phyloP scores from a whole-genome alignment of 2,329 filamentous ascomycete genomes.

The Talaromyces sp. region DNA sequence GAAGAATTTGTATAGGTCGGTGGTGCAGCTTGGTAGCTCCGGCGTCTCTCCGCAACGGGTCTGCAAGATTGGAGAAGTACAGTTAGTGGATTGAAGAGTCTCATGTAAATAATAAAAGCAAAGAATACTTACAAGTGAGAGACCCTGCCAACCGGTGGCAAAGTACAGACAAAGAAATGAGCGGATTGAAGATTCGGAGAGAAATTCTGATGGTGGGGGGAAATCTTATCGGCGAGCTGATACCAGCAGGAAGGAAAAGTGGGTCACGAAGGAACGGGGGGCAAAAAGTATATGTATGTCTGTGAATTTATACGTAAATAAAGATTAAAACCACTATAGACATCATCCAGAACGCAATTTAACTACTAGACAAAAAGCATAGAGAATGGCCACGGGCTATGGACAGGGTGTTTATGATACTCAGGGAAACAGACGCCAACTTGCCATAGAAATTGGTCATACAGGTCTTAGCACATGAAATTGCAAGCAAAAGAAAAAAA shows the following conservation, averaged over 20 bases:
- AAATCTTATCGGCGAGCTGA: conserved; percentile 18
- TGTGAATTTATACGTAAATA: not conserved
- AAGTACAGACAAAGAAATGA: not conserved
- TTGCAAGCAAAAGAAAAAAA: conserved; percentile 18
- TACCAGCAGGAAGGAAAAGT: conserved; percentile 16
- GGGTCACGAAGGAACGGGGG: conserved; percentile 5
- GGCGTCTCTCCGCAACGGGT: not conserved
- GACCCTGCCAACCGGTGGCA: too few species aligned
- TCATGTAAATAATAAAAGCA: too few species aligned
- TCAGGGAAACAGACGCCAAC: conserved; percentile 18
- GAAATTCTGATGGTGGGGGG: conserved; percentile 5
- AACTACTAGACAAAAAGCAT: conserved; percentile 10
- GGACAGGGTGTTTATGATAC: conserved; percentile 27
- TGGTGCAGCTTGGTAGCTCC: not conserved
- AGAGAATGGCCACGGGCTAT: conserved; percentile 21
- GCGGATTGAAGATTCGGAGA: not conserved
- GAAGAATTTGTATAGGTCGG: not conserved
- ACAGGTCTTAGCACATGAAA: conserved; percentile 28
- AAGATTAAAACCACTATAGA: not conserved
- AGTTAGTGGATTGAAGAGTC: too few species aligned
- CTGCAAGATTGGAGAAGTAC: too few species aligned
- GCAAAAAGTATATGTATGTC: not conserved
- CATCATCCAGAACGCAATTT: conserved; percentile 1
- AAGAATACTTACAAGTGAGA: too few species aligned
- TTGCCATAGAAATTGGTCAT: conserved; percentile 23